Percentiles rank a stretch among this genome's conserved stretches.
Conservation (phyloP, 108 stramenopile species). For the Skeletonema marinoi region DNA sequence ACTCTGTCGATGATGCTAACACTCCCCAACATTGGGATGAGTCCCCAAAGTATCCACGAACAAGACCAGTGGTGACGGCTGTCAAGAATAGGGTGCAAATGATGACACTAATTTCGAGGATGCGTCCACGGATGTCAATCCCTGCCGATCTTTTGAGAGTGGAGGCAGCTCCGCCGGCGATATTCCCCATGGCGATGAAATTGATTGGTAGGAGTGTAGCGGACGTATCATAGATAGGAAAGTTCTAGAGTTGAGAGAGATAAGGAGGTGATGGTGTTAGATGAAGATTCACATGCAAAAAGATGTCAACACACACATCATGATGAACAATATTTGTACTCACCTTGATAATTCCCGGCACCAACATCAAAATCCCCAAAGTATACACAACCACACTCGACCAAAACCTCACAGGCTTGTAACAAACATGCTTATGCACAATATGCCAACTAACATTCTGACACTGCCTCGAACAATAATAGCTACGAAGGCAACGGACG, state of each 20-base stretch:
- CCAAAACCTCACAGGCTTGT: slow-evolving; percentile 84
- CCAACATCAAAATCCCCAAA: slow-evolving; percentile 41
- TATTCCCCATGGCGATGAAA: slow-evolving; percentile 72
- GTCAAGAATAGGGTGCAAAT: slow-evolving; percentile 68
- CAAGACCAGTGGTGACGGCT: slow-evolving; percentile 67
- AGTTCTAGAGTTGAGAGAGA: slow-evolving; percentile 39
- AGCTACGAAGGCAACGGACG: slow-evolving; percentile 86
- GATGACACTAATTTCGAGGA: slow-evolving; percentile 69
- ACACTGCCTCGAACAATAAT: slow-evolving; percentile 90
- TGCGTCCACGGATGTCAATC: slow-evolving; percentile 79
- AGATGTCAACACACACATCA: not conserved
- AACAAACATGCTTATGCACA: slow-evolving; percentile 93
- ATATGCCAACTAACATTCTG: slow-evolving; percentile 95
- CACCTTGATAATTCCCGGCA: slow-evolving; percentile 73
- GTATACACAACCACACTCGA: slow-evolving; percentile 76
- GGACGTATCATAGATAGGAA: slow-evolving; percentile 78
- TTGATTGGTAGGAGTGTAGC: slow-evolving; percentile 65
- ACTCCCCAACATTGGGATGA: slow-evolving; percentile 60
- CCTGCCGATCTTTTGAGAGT: slow-evolving; percentile 62
- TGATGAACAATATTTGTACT: not conserved
- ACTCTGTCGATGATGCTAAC: slow-evolving; percentile 28
- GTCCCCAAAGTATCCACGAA: slow-evolving; percentile 79
- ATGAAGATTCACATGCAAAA: not conserved
- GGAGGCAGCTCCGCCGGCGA: slow-evolving; percentile 78
- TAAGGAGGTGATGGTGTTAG: not conserved